Evolutionary conservation across 1,284 basidiomycete genomes (phyloP), one percentile per base, ranked within the genome.

Genomic region (Ceratobasidium sp.): DNA sequence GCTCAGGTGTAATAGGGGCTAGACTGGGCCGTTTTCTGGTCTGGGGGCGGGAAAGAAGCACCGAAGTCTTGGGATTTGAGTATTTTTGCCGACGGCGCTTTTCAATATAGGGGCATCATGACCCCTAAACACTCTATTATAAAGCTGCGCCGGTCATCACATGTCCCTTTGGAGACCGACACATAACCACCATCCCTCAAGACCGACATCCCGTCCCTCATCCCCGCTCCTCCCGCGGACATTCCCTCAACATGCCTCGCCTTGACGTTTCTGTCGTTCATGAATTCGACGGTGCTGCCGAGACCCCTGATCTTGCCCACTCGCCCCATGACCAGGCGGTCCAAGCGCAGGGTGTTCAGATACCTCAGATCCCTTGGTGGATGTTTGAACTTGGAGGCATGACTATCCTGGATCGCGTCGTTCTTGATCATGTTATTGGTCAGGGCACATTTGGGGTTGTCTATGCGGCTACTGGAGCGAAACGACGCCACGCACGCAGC

Each of bases 371-470:
- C 41, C 65, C 65, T 34, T 26, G 30, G 6, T 69, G 65, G 65
- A 57, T 69, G 52, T 53, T 69, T 28, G 53, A 69, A 8, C 52
- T 69, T 9, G 26, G 58, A 34, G 65, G 65, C 36, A 45, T 23
- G 32, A 69, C 21, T 1, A 48, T 69, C 9, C 30, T 32, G 26
- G 32, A 45, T 74, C 84, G 88, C 53, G 88, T 98, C 74, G 89
- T 96, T 82, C 92, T 98, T 77, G 88, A 95, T 77, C 89, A 93
- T 78, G 88, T 97, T 71, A 88, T 99, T 70, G 97, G 97, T 65
- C 88, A 94, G 65, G 97, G 97, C 53, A 96, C 96, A 28, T 98
- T 98, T 80, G 97, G 97, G 74, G 92, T 97, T 77, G 96, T 98
- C 60, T 98, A 98, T 82, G 92, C 92, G 74, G 96, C 93, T 39